Evolutionary conservation across 352 stramenopile species (phyloP).

Genomic region (Hyaloperonospora brassicae): DNA sequence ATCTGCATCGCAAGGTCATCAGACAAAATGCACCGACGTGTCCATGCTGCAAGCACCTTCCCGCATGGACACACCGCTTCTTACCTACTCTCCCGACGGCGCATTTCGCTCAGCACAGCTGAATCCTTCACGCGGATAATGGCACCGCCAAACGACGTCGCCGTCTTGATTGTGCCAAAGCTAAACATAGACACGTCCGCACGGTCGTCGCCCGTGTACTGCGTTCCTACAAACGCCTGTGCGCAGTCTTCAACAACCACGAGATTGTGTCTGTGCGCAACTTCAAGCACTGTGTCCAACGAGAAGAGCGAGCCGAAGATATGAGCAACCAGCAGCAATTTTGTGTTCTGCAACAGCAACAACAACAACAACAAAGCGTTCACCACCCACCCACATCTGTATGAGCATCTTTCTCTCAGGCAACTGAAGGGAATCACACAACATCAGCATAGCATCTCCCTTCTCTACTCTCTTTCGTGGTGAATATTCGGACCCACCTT

Average conservation of each 20-base stretch:
- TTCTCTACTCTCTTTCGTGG: not conserved
- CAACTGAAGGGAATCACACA: no score
- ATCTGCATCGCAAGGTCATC: conserved; percentile 20
- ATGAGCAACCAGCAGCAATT: conserved; percentile 65
- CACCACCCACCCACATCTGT: not conserved
- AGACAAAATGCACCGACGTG: not conserved
- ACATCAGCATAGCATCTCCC: not conserved
- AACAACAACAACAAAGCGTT: not conserved
- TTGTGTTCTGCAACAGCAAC: conserved; percentile 41
- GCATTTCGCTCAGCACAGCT: conserved; percentile 55
- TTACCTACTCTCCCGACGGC: conserved; percentile 50
- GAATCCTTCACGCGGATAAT: conserved; percentile 56
- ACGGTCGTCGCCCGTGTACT: conserved; percentile 53
- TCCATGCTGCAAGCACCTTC: not conserved
- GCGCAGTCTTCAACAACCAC: conserved; percentile 77
- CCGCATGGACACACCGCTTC: not conserved
- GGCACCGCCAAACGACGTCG: conserved; percentile 68
- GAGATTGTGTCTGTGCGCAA: conserved; percentile 43
- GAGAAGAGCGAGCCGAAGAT: conserved; percentile 65
- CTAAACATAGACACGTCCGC: conserved; percentile 82
- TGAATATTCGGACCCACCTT: conserved; percentile 19
- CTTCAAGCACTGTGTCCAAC: conserved; percentile 44
- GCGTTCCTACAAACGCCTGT: conserved; percentile 55
- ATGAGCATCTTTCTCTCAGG: conserved; percentile 1
- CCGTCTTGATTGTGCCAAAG: conserved; percentile 84